Percentiles rank a stretch among this genome's conserved stretches.
These are phyloP conservation scores for Trifolium repens DNA, from an alignment of 306 rosid genomes.

Conservation along the genomic window DNA sequence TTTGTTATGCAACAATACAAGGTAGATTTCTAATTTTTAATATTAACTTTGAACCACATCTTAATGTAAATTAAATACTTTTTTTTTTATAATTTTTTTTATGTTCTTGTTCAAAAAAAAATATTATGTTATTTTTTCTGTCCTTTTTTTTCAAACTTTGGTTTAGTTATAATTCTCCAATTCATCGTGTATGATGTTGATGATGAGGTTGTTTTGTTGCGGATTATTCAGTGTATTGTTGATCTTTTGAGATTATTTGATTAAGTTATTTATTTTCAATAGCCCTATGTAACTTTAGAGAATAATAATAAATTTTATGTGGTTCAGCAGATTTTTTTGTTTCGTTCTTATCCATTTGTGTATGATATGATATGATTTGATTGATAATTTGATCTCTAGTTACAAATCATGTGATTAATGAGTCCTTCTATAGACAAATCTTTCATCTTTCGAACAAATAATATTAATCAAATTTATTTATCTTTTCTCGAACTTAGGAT, in stretches of 20 bases:
- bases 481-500: too few species aligned
- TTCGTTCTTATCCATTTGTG: not conserved
- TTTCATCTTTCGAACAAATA: too few species aligned
- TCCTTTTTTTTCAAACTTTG: not conserved
- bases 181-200: not conserved
- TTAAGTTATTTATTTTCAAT: not conserved
- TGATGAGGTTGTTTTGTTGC: not conserved
- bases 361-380: not conserved
- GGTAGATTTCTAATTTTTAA: constrained; percentile 49
- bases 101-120: too few species aligned
- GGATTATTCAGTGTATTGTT: not conserved
- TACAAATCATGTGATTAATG: not conserved
- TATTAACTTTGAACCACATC: not conserved
- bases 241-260: not conserved
- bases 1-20: constrained; percentile 61
- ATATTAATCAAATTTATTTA: too few species aligned
- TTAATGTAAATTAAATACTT: not conserved
- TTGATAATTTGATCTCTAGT: constrained; percentile 3
- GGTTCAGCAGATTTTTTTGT: not conserved
- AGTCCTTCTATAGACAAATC: too few species aligned
- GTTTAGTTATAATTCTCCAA: not conserved
- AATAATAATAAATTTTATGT: not conserved
- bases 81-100: not conserved
- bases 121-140: not conserved
- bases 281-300: not conserved